These are phyloP conservation scores for Pneumocystis wakefieldiae DNA, from an alignment of 1,139 yeast genomes.

Conservation along the genomic window DNA sequence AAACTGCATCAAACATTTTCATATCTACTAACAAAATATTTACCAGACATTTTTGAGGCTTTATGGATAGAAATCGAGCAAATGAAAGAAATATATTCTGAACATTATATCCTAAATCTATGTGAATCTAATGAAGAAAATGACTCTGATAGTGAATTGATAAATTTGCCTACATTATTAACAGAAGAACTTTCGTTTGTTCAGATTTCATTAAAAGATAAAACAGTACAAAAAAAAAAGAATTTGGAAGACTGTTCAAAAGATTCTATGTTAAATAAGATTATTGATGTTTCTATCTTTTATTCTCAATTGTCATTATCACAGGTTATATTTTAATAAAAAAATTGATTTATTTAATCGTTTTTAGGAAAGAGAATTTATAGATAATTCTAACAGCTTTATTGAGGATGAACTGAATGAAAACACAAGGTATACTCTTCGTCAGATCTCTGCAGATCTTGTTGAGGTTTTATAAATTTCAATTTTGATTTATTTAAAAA, in stretches of 20 bases:
- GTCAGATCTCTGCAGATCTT: neutral
- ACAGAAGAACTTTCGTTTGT: neutral
- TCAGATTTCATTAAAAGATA: neutral
- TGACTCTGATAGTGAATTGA: neutral
- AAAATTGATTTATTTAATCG: neutral
- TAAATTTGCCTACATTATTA: neutral
- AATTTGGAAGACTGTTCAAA: neutral
- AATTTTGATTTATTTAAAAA: neutral
- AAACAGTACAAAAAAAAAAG: neutral
- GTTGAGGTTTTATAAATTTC: neutral
- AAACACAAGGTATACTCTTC: neutral
- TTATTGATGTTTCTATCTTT: neutral
- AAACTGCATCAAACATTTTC: neutral
- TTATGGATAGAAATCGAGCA: neutral
- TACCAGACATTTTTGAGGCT: neutral
- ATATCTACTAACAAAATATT: neutral
- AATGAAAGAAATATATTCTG: neutral
- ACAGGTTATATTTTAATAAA: neutral
- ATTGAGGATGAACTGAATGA: slow-evolving; percentile 1
- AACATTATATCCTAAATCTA: neutral
- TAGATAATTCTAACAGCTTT: neutral
- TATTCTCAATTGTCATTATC: neutral
- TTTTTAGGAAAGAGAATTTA: neutral
- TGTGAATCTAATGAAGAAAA: neutral
- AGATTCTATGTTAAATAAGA: neutral